phyloP scores from a whole-genome alignment of 352 stramenopile species.

The Phytophthora europaea region DNA sequence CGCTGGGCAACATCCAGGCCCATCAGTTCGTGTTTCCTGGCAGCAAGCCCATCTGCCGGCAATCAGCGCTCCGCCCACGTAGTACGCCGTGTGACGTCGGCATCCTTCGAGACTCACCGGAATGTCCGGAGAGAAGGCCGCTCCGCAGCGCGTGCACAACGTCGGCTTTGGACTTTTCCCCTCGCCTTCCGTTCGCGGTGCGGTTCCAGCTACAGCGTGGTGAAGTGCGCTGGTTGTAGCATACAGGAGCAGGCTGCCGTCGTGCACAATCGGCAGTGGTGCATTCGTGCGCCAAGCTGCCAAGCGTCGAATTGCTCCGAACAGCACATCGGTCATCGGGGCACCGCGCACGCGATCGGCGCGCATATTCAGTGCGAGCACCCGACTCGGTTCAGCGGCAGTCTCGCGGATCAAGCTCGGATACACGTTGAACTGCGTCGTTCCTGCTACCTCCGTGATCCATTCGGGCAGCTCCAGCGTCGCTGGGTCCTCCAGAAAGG shows the following conservation, averaged over 20 bases:
- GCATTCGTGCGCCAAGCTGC: constrained; percentile 38
- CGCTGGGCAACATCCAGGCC: constrained; percentile 43
- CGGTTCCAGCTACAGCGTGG: constrained; percentile 15
- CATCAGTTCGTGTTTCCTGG: constrained; percentile 45
- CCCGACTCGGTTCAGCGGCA: constrained; percentile 10
- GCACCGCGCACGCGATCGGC: constrained; percentile 37
- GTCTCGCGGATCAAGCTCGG: constrained; percentile 36
- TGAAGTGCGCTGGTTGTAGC: constrained; percentile 46
- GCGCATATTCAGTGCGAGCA: constrained; percentile 50
- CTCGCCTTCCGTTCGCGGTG: neutral
- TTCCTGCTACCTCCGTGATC: constrained; percentile 46
- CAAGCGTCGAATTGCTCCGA: constrained; percentile 52
- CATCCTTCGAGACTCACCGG: constrained; percentile 44
- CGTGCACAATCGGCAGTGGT: constrained; percentile 39
- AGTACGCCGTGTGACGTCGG: constrained; percentile 59
- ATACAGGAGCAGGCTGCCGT: constrained; percentile 59
- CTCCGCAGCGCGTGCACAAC: constrained; percentile 52
- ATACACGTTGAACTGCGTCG: constrained; percentile 47
- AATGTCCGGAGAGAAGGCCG: constrained; percentile 39
- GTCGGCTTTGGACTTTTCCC: constrained; percentile 2
- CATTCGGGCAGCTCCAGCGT: constrained; percentile 45
- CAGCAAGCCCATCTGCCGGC: constrained; percentile 65
- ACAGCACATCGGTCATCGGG: constrained; percentile 47
- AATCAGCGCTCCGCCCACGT: constrained; percentile 53
- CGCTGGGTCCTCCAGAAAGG: constrained; percentile 48